Base-by-base conservation (phyloP, 345 rosid species). In the Murraya koenigii region DNA sequence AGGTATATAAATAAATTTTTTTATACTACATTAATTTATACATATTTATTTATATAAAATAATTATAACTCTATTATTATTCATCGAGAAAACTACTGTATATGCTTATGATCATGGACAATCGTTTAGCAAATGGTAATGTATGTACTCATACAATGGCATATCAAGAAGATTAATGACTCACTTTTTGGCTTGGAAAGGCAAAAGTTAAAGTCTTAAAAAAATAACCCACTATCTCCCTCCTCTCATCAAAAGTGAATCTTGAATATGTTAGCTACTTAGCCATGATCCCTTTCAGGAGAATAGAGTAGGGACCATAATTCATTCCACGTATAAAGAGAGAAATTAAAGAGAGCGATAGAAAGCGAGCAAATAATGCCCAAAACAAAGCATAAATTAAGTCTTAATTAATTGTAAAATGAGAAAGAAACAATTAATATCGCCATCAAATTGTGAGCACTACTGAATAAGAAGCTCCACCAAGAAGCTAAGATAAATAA, bases 361-460 rank as follows among this genome's bases (percentile, higher is more conserved):
- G 66, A 41, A 60, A 38, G 67, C 32, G 80, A 75, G 74, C 79
- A 82, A 78, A 74, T 82, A 82, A 82, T 71, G 78, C 84, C 79
- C 70, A 69, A 63, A 75, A 58, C 59, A 64, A 47, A 38, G 8
- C 38, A n/a, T 81, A 36, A 68, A 7, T 38, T 59, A 35, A 66
- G 56, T 19, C 56, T 17, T 32, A 58, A 9, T 38, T 61, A 26
- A 15, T 11, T 25, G 33, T 17, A 36, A 2, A 13, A 30, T 10
- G 44, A 14, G 26, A 47, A 60, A 1, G 19, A 28, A 28, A 65
- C 38, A 58, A 30, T 44, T 38, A 79, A 74, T 22, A 79, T 82
- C 76, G 58, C 81, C 66, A 82, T 78, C 84, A 41, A 62, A 25
- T 77, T 26, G 59, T 60, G 71, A 71, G 78, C 74, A 38, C 81